These are phyloP conservation scores for Clathrus columnatus DNA, from an alignment of 768 basidiomycete species.

Conservation along the genomic window DNA sequence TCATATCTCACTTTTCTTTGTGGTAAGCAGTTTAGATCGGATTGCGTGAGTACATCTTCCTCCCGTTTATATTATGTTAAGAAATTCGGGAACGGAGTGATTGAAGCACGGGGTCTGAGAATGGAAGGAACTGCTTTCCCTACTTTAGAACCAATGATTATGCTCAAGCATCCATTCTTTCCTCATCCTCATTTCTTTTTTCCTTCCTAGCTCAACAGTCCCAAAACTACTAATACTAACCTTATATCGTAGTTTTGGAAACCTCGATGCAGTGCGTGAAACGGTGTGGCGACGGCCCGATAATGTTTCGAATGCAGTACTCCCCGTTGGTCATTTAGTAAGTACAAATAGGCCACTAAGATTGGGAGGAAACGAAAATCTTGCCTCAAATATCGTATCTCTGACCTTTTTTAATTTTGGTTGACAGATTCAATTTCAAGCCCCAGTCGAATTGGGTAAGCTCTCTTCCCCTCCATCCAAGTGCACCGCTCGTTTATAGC, in stretches of 20 bases:
- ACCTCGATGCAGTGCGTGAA: slow-evolving; percentile 11
- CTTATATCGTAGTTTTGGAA: slow-evolving; percentile 4
- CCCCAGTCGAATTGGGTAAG: slow-evolving; percentile 21
- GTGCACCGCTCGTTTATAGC: too few relatives aligned
- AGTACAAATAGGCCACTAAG: background rate
- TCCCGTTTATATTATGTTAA: too few relatives aligned
- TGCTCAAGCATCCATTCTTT: too few relatives aligned
- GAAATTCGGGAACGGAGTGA: too few relatives aligned
- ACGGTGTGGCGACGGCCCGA: slow-evolving; percentile 25
- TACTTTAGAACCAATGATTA: too few relatives aligned
- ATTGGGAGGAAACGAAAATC: background rate
- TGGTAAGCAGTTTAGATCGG: slow-evolving; percentile 39
- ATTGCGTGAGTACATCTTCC: slow-evolving; percentile 30
- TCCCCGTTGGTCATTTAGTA: slow-evolving; percentile 26
- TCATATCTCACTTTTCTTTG: slow-evolving; percentile 44
- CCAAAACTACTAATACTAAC: background rate
- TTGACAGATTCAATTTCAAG: slow-evolving; percentile 21
- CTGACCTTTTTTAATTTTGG: too few relatives aligned
- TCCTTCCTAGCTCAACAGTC: background rate
- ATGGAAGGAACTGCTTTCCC: too few relatives aligned
- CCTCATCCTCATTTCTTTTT: background rate
- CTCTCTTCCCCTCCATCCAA: too few relatives aligned
- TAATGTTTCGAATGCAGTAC: slow-evolving; percentile 26
- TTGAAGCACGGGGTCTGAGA: too few relatives aligned
- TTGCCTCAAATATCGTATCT: too few relatives aligned